A percentile compares a stretch with the other conserved stretches of the same genome.
Evolutionary conservation across 371 early-diverging fungal genomes (phyloP).

Genomic region (Saksenaea vasiformis): DNA sequence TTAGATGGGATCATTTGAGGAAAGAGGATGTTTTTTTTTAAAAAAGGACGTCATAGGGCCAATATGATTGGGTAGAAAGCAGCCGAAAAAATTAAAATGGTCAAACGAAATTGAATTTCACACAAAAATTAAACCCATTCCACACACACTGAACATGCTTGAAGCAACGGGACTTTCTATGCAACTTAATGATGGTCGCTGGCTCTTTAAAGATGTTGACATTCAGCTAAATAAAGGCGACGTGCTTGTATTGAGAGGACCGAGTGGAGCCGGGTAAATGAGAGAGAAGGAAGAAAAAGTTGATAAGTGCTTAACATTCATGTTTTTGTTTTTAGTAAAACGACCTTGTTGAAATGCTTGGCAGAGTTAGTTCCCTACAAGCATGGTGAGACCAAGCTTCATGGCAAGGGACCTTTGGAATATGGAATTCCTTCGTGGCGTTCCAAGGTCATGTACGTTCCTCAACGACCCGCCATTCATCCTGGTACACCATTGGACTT

Average conservation of each 20-base stretch:
- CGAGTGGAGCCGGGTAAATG: conserved; percentile 73
- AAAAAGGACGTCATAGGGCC: too few species aligned
- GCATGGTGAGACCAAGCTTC: conserved; percentile 57
- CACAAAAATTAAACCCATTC: conserved; percentile 8
- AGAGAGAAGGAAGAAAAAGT: not conserved
- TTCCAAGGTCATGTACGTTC: conserved; percentile 82
- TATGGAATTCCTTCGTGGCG: conserved; percentile 78
- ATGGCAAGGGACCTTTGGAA: conserved; percentile 60
- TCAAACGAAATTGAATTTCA: conserved; percentile 35
- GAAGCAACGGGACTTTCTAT: conserved; percentile 37
- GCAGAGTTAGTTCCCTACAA: conserved; percentile 74
- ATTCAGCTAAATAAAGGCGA: conserved; percentile 60
- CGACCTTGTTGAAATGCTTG: conserved; percentile 83
- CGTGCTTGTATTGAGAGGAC: conserved; percentile 68
- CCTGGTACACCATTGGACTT: conserved; percentile 77
- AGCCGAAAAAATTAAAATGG: conserved; percentile 3
- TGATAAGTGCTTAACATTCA: not conserved
- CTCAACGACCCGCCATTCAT: conserved; percentile 78
- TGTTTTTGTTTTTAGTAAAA: conserved; percentile 61
- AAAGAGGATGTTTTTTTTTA: too few species aligned
- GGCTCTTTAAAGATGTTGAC: conserved; percentile 64
- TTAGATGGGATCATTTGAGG: too few species aligned
- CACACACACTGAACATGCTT: conserved; percentile 8
- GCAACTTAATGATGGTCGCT: conserved; percentile 46
- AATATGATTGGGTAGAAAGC: too few species aligned